Conservation (phyloP, 2,329 filamentous ascomycete genomes). For the Exophiala phaeomuriformis region DNA sequence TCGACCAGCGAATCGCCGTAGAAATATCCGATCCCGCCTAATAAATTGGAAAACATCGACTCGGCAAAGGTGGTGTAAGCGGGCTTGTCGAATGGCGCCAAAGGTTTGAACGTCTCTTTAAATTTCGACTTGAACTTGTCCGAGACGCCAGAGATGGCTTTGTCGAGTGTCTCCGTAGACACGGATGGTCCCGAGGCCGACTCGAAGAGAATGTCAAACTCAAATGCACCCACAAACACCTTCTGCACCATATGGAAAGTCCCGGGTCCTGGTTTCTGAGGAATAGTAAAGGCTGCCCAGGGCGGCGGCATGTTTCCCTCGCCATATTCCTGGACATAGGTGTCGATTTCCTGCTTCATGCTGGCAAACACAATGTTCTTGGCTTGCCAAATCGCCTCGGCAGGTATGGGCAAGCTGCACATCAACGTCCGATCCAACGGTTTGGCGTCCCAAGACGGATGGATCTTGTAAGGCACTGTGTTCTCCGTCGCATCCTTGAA, state of each 20-base stretch:
- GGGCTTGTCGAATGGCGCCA: slow-evolving; percentile 65
- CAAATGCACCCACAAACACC: slow-evolving; percentile 80
- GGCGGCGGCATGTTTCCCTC: slow-evolving; percentile 67
- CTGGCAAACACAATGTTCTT: slow-evolving; percentile 61
- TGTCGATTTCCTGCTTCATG: slow-evolving; percentile 58
- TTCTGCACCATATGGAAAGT: slow-evolving; percentile 89
- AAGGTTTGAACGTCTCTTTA: slow-evolving; percentile 60
- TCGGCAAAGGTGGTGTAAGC: slow-evolving; percentile 75
- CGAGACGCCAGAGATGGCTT: slow-evolving; percentile 60
- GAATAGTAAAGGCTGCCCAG: slow-evolving; percentile 74
- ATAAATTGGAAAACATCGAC: slow-evolving; percentile 86
- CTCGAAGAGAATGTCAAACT: slow-evolving; percentile 86
- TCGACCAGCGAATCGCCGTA: slow-evolving; percentile 82
- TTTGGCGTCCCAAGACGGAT: slow-evolving; percentile 60
- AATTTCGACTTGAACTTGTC: slow-evolving; percentile 69
- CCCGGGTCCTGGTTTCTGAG: slow-evolving; percentile 59
- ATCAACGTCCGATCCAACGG: slow-evolving; percentile 71
- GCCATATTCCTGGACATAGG: slow-evolving; percentile 52
- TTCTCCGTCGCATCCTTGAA: slow-evolving; percentile 63
- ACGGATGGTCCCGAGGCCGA: slow-evolving; percentile 59
- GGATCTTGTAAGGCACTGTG: slow-evolving; percentile 53
- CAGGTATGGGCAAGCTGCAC: slow-evolving; percentile 58
- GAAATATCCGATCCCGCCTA: slow-evolving; percentile 94
- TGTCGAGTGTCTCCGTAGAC: slow-evolving; percentile 58
- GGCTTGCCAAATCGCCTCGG: slow-evolving; percentile 72